phyloP scores from a whole-genome alignment of 1,284 basidiomycete genomes.

The Ceratobasidium papillatum region DNA sequence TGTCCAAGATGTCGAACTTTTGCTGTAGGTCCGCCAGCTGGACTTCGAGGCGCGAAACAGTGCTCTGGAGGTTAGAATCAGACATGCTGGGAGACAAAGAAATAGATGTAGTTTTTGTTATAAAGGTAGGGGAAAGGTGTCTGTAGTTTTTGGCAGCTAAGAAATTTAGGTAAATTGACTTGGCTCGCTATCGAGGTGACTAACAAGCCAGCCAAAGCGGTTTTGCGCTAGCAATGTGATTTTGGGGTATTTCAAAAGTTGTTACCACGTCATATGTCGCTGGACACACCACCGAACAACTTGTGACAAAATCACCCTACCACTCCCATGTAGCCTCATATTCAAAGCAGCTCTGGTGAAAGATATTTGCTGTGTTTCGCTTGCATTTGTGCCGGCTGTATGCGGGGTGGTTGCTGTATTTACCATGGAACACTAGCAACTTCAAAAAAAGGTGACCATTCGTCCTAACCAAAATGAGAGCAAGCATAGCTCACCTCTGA shows the following conservation, averaged over 20 bases:
- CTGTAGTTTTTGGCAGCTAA: not conserved
- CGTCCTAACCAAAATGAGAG: too few species aligned
- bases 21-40: constrained; percentile 14
- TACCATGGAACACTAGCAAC: too few species aligned
- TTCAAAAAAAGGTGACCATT: too few species aligned
- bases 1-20: not conserved
- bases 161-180: not conserved
- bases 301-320: not conserved
- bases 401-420: too few species aligned
- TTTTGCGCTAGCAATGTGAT: not conserved
- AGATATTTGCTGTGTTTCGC: too few species aligned
- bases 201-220: too few species aligned
- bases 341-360: not conserved
- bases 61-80: not conserved
- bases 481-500: too few species aligned
- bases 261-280: not conserved
- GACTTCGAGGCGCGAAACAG: constrained; percentile 11
- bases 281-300: not conserved
- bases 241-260: not conserved
- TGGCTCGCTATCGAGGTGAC: not conserved
- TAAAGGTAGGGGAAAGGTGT: not conserved
- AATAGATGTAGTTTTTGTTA: not conserved
- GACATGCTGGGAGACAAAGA: not conserved
- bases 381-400: too few species aligned
- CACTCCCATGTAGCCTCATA: not conserved